Evolutionary conservation across 2,329 filamentous ascomycete genomes (phyloP), one percentile per base, ranked within the genome.

Genomic region (Peltaster fructicola): DNA sequence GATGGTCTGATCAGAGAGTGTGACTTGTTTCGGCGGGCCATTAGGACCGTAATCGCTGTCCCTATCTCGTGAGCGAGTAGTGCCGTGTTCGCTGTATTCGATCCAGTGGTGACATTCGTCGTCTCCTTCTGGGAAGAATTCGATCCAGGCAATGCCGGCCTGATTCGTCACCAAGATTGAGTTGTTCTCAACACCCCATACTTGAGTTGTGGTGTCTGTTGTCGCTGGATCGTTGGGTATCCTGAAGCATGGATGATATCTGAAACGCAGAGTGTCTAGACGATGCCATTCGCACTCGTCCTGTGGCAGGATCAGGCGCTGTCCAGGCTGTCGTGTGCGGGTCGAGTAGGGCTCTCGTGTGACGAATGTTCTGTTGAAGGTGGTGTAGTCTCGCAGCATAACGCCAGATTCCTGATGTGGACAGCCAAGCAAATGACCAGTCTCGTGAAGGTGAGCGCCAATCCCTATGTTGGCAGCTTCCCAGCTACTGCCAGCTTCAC

Each of bases 381-480:
- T 73, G 15, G 84, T 69, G 46, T 91, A 93, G 47, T 92, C 85
- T 28, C 79, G 66, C 24, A 82, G 59, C 85, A 95, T 95, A 32
- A 95, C 63, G n/a, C 88, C 85, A 14, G 60, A 76, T 43, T 88
- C 80, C 45, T 90, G 81, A 45, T 90, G 79, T 7, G 81, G 80
- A 37, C 80, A 90, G 24, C 85, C 85, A 37, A 95, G 77, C 12
- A 92, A 52, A 52, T 91, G 85, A 3, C 85, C 85, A 1, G 76
- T 76, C 51, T 93, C 82, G 49, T 91, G 85, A 23, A 95, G 52
- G 50, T 95, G 85, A 7, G 81, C 84, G 6, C 85, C 85, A 35
- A 95, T 90, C 15, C 84, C 84, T 32, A 92, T 76, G 39, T 85
- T 91, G 14, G 80, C 82, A n/a, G 82, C 73, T 48, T 95, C 85